A percentile compares a stretch with the other conserved stretches of the same genome.
Conservation (phyloP, 495 filamentous ascomycete species). For the Filosporella fistucella region DNA sequence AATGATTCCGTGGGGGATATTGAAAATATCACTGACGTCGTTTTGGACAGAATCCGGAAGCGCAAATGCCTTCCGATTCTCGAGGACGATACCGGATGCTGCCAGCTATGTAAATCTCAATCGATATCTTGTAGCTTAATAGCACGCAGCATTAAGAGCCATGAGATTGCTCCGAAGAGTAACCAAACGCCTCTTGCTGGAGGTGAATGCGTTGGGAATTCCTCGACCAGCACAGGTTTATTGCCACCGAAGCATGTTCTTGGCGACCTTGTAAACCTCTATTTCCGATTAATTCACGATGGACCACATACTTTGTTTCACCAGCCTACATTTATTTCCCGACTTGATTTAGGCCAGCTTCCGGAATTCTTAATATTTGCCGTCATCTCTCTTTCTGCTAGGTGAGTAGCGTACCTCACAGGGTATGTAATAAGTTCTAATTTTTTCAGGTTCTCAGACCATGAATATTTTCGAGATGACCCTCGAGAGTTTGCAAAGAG, state of each 20-base stretch:
- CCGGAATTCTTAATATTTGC: not conserved
- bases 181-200: not conserved
- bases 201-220: not conserved
- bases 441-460: not conserved
- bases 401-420: too few relatives aligned
- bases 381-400: not conserved
- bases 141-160: not conserved
- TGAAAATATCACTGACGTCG: too few relatives aligned
- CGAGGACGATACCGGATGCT: not conserved
- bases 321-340: conserved; percentile 1
- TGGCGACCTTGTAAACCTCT: not conserved
- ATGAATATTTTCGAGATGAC: conserved; percentile 3
- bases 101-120: conserved; percentile 1
- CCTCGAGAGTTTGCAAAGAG: not conserved
- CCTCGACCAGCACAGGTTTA: not conserved
- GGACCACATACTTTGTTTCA: conserved; percentile 9
- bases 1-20: too few relatives aligned
- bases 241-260: not conserved
- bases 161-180: not conserved
- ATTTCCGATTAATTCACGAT: conserved; percentile 4
- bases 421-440: too few relatives aligned
- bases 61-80: not conserved
- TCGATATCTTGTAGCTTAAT: conserved; percentile 5
- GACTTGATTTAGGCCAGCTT: not conserved
- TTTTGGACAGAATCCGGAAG: not conserved